A percentile compares a stretch with the other conserved stretches of the same genome.
Conservation (phyloP, 805 yeast genomes). For the Yarrowia divulgata region DNA sequence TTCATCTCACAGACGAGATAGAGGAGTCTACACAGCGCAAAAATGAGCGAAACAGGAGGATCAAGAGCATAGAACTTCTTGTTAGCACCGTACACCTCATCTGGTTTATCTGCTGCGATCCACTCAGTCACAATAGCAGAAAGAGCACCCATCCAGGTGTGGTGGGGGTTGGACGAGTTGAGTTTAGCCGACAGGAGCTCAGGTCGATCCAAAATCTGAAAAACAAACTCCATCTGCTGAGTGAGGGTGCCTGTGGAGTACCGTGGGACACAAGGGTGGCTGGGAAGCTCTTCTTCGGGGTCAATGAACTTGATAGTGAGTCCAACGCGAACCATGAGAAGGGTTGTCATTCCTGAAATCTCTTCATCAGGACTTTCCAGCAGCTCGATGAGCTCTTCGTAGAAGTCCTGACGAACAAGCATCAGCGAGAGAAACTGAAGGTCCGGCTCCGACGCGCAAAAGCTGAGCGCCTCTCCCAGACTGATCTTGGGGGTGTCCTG, state of each 20-base stretch:
- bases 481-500: slow-evolving; percentile 1
- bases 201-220: slow-evolving; percentile 20
- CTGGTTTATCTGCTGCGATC: slow-evolving; percentile 7
- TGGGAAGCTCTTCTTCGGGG: slow-evolving; percentile 7
- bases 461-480: not conserved
- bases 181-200: not conserved
- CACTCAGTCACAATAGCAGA: slow-evolving; percentile 20
- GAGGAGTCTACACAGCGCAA: slow-evolving; percentile 23
- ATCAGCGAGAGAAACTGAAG: slow-evolving; percentile 13
- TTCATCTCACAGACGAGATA: slow-evolving; percentile 17
- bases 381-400: slow-evolving; percentile 6
- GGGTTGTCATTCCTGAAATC: slow-evolving; percentile 12
- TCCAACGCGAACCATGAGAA: slow-evolving; percentile 14
- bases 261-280: slow-evolving; percentile 23
- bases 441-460: slow-evolving; percentile 19
- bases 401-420: slow-evolving; percentile 16
- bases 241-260: slow-evolving; percentile 2
- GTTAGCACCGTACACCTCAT: not conserved
- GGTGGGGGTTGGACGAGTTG: slow-evolving; percentile 6
- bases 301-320: not conserved
- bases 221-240: slow-evolving; percentile 19
- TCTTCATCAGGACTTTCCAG: slow-evolving; percentile 12
- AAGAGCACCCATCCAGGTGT: slow-evolving; percentile 36
- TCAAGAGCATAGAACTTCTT: slow-evolving; percentile 3
- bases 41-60: slow-evolving; percentile 18